A percentile compares a stretch with the other conserved stretches of the same genome.
These are phyloP conservation scores for Gentiana straminea DNA, from an alignment of 257 asterid genomes.

Conservation along the genomic window DNA sequence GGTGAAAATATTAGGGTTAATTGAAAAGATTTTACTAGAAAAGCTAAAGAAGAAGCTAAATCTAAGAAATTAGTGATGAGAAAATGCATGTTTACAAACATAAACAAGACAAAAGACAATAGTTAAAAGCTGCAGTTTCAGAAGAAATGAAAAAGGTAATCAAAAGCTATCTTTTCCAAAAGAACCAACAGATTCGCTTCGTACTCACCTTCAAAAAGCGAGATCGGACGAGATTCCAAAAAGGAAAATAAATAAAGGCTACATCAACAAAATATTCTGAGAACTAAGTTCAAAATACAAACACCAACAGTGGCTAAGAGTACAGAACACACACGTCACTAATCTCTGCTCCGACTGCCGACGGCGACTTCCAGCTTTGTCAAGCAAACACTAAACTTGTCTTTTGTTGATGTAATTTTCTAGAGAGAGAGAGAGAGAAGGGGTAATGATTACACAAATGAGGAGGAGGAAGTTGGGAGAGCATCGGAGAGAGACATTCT, in stretches of 20 bases:
- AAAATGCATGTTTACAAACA: not conserved
- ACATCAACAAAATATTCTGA: conserved; percentile 1
- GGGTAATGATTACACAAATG: not conserved
- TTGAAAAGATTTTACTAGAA: conserved; percentile 6
- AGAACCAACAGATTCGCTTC: conserved; percentile 25
- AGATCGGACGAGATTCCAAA: conserved; percentile 40
- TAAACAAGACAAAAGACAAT: not conserved
- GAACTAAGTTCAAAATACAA: not conserved
- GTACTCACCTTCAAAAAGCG: conserved; percentile 34
- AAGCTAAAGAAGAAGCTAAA: conserved; percentile 14
- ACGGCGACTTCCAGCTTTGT: not conserved
- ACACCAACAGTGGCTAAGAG: not conserved
- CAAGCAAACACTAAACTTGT: not conserved
- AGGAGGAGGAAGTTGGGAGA: not conserved
- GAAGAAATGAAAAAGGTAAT: conserved; percentile 13
- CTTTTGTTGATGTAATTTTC: not conserved
- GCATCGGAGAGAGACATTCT: not conserved
- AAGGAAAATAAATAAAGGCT: conserved; percentile 15
- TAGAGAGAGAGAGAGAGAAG: not conserved
- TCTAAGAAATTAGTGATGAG: conserved; percentile 11
- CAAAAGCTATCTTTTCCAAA: conserved; percentile 8
- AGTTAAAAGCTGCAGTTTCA: conserved; percentile 11
- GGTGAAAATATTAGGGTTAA: not conserved
- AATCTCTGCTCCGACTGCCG: no score
- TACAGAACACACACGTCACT: no score